Conservation (phyloP, 306 rosid species). For the Rubus idaeus region DNA sequence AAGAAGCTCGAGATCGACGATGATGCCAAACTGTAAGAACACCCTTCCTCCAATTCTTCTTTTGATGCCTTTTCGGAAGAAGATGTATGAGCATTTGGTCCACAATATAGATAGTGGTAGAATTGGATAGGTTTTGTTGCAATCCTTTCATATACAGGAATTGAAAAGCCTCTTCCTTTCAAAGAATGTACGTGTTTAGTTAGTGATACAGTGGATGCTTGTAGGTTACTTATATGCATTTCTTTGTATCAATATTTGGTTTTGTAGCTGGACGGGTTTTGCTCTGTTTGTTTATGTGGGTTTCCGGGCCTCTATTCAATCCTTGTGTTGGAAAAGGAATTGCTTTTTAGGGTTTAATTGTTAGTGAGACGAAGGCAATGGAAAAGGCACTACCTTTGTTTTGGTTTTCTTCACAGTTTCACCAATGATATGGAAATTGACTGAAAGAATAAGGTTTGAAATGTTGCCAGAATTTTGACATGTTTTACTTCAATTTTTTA, state of each 20-base stretch:
- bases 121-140: not conserved
- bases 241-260: not conserved
- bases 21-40: slow-evolving; percentile 30
- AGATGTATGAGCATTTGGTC: not conserved
- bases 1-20: slow-evolving; percentile 43
- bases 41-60: not conserved
- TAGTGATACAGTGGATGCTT: not conserved
- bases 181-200: too few species aligned
- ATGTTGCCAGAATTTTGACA: not conserved
- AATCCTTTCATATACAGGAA: not conserved
- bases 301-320: not conserved
- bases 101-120: not conserved
- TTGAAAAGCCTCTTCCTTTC: not conserved
- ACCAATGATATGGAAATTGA: not conserved
- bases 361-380: not conserved
- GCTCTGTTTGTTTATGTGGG: not conserved
- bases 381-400: not conserved
- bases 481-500: not conserved
- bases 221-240: not conserved
- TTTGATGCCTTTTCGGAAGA: not conserved
- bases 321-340: not conserved
- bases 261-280: not conserved
- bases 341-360: too few species aligned
- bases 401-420: not conserved
- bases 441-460: not conserved